Percentiles rank a stretch among this genome's conserved stretches.
Evolutionary conservation across 2,329 filamentous ascomycete genomes (phyloP).

Genomic region (Tympanopsis confertula): DNA sequence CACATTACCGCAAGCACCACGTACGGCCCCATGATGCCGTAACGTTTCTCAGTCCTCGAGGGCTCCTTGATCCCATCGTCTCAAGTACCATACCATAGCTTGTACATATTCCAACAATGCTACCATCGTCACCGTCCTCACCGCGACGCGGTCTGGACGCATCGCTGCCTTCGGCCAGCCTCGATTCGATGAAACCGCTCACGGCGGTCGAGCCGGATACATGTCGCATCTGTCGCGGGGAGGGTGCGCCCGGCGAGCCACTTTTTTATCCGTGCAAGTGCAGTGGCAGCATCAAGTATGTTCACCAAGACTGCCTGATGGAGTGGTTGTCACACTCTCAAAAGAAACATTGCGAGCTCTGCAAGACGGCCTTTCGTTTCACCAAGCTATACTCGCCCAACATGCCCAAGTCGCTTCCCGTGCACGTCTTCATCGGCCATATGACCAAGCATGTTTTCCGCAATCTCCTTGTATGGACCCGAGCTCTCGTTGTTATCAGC

Average conservation of each 20-base stretch:
- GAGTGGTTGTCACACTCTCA: conserved; percentile 98
- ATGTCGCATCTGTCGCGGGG: conserved; percentile 93
- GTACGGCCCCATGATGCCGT: too few species aligned
- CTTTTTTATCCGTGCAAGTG: conserved; percentile 98
- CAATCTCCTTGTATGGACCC: conserved; percentile 66
- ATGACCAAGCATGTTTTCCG: conserved; percentile 61
- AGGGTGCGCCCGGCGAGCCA: conserved; percentile 70
- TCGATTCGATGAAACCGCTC: conserved; percentile 2
- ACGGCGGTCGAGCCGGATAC: conserved; percentile 53
- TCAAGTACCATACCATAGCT: too few species aligned
- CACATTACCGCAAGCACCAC: too few species aligned
- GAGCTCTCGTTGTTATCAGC: conserved; percentile 64
- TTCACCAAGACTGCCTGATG: conserved; percentile 96
- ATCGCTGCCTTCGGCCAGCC: conserved; percentile 1
- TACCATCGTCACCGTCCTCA: too few species aligned
- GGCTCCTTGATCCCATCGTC: too few species aligned
- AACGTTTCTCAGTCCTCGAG: too few species aligned
- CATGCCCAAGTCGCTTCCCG: conserved; percentile 78
- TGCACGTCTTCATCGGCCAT: conserved; percentile 69
- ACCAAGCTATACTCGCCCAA: conserved; percentile 92
- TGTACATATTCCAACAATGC: too few species aligned
- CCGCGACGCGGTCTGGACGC: too few species aligned
- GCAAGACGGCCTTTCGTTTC: conserved; percentile 96
- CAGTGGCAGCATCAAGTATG: conserved; percentile 95
- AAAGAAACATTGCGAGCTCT: conserved; percentile 98